Percentiles rank a stretch among this genome's conserved stretches.
phyloP scores from a whole-genome alignment of 1,284 basidiomycete genomes.

The Marasmius fiardii region DNA sequence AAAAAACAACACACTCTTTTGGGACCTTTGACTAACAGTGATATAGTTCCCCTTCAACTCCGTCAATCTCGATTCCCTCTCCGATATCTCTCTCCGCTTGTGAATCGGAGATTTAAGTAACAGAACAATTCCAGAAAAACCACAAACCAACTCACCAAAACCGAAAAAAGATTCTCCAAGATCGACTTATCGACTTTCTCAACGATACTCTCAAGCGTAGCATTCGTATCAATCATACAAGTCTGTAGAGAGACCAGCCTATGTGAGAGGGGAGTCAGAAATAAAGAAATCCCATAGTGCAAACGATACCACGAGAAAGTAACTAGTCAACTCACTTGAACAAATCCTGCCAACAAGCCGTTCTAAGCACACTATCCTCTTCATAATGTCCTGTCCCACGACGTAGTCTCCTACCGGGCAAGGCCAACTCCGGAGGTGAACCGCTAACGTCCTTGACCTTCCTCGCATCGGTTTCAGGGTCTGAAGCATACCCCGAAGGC shows the following conservation, averaged over 20 bases:
- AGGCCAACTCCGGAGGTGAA: constrained; percentile 12
- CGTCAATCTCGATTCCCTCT: constrained; percentile 51
- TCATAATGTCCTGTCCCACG: constrained; percentile 18
- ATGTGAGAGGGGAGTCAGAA: neutral
- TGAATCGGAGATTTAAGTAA: constrained; percentile 1
- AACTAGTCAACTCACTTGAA: constrained; percentile 65
- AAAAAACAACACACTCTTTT: constrained; percentile 40
- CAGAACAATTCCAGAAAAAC: constrained; percentile 14
- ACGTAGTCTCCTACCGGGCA: constrained; percentile 27
- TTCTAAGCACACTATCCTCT: constrained; percentile 27
- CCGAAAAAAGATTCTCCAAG: constrained; percentile 36
- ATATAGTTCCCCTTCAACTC: constrained; percentile 40
- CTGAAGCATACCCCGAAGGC: constrained; percentile 68
- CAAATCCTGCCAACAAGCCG: constrained; percentile 65
- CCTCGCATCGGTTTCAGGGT: constrained; percentile 54
- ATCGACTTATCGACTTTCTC: constrained; percentile 52
- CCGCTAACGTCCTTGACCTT: constrained; percentile 26
- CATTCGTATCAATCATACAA: constrained; percentile 64
- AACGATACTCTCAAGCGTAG: constrained; percentile 53
- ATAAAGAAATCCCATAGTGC: constrained; percentile 1
- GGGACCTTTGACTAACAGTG: constrained; percentile 37
- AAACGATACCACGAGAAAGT: constrained; percentile 4
- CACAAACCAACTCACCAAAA: constrained; percentile 39
- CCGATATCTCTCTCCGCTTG: constrained; percentile 62
- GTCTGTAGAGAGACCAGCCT: constrained; percentile 73